These are phyloP conservation scores for Xylona heveae DNA, from an alignment of 495 filamentous ascomycete species.

Conservation along the genomic window DNA sequence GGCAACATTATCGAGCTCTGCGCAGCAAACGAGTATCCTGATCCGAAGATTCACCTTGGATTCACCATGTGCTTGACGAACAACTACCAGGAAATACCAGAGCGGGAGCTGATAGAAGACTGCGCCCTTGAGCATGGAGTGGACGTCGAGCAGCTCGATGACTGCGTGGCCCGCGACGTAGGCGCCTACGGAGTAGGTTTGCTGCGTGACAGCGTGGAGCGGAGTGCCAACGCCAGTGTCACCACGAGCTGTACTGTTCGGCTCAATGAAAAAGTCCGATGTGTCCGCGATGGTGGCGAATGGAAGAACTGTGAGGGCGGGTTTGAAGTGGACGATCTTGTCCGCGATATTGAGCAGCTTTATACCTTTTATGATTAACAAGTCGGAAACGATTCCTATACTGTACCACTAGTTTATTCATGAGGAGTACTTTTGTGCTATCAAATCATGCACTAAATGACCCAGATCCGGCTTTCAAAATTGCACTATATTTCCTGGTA, in stretches of 20 bases:
- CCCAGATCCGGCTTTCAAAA: too few species aligned
- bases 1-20: constrained; percentile 90
- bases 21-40: constrained; percentile 55
- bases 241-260: constrained; percentile 70
- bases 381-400: too few species aligned
- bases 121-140: constrained; percentile 82
- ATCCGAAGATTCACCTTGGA: constrained; percentile 69
- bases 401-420: too few species aligned
- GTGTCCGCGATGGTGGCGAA: constrained; percentile 55
- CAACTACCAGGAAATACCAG: constrained; percentile 53
- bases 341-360: constrained; percentile 47
- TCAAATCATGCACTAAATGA: too few species aligned
- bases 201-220: constrained; percentile 54
- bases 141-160: constrained; percentile 63
- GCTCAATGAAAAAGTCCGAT: constrained; percentile 56
- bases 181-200: constrained; percentile 36
- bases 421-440: too few species aligned
- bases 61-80: constrained; percentile 74
- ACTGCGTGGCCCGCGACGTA: constrained; percentile 52
- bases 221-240: constrained; percentile 43
- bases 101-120: constrained; percentile 48
- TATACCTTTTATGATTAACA: constrained; percentile 10
- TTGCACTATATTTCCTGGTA: too few species aligned
- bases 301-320: constrained; percentile 69
- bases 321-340: constrained; percentile 43